Conservation (phyloP, 371 early-diverging fungal genomes). For the Basidiobolus meristosporus region DNA sequence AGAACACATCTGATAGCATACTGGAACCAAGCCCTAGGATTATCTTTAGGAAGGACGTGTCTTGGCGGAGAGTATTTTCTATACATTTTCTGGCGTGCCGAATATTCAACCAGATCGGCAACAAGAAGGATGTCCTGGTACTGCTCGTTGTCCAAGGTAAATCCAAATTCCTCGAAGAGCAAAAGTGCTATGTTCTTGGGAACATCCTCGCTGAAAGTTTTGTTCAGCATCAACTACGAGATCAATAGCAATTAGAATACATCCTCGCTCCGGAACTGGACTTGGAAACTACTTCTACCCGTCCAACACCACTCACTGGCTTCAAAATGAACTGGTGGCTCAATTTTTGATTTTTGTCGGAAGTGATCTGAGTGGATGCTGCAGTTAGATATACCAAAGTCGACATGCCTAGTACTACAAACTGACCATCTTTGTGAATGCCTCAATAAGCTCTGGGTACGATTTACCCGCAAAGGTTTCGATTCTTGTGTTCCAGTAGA, state of each 20-base stretch:
- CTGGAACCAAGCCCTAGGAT: conserved; percentile 69
- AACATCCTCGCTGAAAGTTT: conserved; percentile 31
- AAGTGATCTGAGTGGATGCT: conserved; percentile 20
- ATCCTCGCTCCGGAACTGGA: too few species aligned
- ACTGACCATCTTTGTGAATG: conserved; percentile 11
- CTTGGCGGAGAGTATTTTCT: conserved; percentile 54
- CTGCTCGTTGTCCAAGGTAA: conserved; percentile 78
- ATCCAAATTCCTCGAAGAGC: conserved; percentile 80
- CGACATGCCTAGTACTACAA: too few species aligned
- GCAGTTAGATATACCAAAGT: neutral
- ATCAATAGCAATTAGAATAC: too few species aligned
- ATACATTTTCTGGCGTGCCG: conserved; percentile 46
- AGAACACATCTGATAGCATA: conserved; percentile 66
- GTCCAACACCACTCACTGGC: conserved; percentile 86
- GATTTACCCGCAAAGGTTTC: conserved; percentile 29
- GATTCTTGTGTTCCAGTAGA: conserved; percentile 82
- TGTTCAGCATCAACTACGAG: conserved; percentile 26
- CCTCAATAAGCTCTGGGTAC: conserved; percentile 21
- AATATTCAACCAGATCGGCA: conserved; percentile 64
- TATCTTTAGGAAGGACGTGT: conserved; percentile 47
- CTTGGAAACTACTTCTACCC: too few species aligned
- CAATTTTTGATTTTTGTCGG: conserved; percentile 19
- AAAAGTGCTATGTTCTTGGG: conserved; percentile 47
- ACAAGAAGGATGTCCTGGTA: conserved; percentile 62
- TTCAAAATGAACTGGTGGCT: conserved; percentile 72